Evolutionary conservation across 73 alveolate genomes (phyloP).

Genomic region (Stentor coeruleus): DNA sequence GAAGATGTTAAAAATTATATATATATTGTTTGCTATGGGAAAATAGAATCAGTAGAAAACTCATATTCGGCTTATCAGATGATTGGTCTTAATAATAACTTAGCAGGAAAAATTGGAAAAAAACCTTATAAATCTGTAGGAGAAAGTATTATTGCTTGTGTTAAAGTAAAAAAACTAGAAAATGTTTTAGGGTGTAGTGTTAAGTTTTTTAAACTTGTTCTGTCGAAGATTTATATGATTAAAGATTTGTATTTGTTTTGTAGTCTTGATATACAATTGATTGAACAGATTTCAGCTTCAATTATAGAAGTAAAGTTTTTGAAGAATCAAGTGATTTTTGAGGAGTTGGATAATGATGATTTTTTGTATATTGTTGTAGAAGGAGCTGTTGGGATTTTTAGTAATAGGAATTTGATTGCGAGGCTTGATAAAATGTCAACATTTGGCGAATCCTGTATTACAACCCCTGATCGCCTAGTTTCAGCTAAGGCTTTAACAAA

Average conservation of each 20-base stretch:
- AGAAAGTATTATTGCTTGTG: not conserved
- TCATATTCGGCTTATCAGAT: not conserved
- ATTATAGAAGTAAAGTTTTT: too few relatives aligned
- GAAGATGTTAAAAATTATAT: not conserved
- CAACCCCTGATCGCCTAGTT: not conserved
- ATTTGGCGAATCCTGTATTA: not conserved
- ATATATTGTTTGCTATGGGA: not conserved
- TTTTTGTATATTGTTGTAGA: too few relatives aligned
- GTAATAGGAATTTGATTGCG: too few relatives aligned
- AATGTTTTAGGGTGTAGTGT: not conserved
- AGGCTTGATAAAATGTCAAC: not conserved
- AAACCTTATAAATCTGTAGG: not conserved
- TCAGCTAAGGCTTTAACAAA: not conserved
- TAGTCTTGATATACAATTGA: not conserved
- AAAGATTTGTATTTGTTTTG: not conserved
- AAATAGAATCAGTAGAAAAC: not conserved
- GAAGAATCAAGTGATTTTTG: too few relatives aligned
- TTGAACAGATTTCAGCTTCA: too few relatives aligned
- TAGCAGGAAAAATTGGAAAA: not conserved
- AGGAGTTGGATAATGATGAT: not conserved
- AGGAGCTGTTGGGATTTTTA: not conserved
- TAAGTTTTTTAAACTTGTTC: not conserved
- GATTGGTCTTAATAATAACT: not conserved
- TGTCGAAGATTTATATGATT: not conserved
- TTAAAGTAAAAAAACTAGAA: not conserved